These are phyloP conservation scores for Trichoderma sp. DNA, from an alignment of 2,329 filamentous ascomycete genomes.

Conservation along the genomic window DNA sequence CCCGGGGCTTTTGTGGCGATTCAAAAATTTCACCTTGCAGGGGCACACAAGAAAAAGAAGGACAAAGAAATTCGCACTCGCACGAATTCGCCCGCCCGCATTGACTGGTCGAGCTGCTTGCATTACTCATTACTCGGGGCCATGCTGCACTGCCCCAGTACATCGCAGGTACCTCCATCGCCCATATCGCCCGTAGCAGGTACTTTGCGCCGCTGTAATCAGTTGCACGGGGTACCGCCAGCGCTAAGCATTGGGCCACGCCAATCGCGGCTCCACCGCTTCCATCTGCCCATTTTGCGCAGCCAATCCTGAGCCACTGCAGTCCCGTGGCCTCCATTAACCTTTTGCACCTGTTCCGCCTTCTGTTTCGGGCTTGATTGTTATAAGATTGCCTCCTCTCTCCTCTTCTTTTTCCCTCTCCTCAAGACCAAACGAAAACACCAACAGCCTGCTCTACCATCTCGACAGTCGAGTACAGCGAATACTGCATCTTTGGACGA, in stretches of 20 bases:
- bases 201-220: neutral
- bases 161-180: neutral
- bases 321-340: slow-evolving; percentile 8
- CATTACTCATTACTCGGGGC: neutral
- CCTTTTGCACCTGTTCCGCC: slow-evolving; percentile 1
- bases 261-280: slow-evolving; percentile 14
- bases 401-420: neutral
- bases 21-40: neutral
- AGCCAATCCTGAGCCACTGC: slow-evolving; percentile 12
- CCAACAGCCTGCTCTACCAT: neutral
- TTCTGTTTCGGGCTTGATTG: neutral
- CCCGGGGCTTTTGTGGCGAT: neutral
- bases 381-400: slow-evolving; percentile 16
- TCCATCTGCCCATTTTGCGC: neutral
- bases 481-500: neutral
- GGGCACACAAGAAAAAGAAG: neutral
- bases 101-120: neutral
- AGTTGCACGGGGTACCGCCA: slow-evolving; percentile 3
- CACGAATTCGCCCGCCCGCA: neutral
- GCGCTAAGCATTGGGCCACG: slow-evolving; percentile 16
- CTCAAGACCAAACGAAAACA: neutral
- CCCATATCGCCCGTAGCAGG: neutral
- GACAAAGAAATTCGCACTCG: neutral
- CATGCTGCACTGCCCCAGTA: neutral
- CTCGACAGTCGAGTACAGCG: neutral